Conservation (phyloP, 192 early-diverging fungal genomes). For the Glomus cerebriforme region DNA sequence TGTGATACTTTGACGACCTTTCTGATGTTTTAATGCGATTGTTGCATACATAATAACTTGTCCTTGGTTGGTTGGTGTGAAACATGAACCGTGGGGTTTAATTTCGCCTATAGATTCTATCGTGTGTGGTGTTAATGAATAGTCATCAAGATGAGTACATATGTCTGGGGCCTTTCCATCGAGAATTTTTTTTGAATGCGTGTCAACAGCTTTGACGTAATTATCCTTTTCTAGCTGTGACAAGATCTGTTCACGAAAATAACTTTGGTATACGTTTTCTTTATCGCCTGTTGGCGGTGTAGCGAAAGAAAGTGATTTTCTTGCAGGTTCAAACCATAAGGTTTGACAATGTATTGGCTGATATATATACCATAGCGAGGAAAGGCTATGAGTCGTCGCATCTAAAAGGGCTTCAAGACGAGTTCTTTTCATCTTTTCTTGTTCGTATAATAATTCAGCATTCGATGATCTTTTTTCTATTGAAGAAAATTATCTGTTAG, state of each 20-base stretch:
- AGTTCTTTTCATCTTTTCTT: not conserved
- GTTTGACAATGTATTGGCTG: conserved; percentile 1
- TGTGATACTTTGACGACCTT: not conserved
- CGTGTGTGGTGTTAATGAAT: not conserved
- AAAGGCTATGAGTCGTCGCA: not conserved
- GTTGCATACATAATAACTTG: not conserved
- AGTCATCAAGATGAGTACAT: not conserved
- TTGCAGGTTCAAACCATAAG: conserved; percentile 13
- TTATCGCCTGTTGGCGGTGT: conserved; percentile 9
- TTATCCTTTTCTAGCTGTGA: not conserved
- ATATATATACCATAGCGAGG: not conserved
- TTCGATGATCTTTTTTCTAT: not conserved
- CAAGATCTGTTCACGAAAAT: not conserved
- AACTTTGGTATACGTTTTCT: conserved; percentile 6
- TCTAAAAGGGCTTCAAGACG: not conserved
- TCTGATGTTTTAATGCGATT: conserved; percentile 9
- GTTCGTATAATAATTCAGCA: conserved; percentile 16
- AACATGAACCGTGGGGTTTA: not conserved
- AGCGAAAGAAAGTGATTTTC: conserved; percentile 1
- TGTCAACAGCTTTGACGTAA: conserved; percentile 4
- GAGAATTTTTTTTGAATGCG: not conserved
- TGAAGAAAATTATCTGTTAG: no score
- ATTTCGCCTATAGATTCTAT: conserved; percentile 5
- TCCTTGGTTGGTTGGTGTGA: not conserved
- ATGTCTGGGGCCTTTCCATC: conserved; percentile 8